These are phyloP conservation scores for Aegilops umbellulata DNA, from an alignment of 176 grass and related monocot genomes.

Conservation along the genomic window DNA sequence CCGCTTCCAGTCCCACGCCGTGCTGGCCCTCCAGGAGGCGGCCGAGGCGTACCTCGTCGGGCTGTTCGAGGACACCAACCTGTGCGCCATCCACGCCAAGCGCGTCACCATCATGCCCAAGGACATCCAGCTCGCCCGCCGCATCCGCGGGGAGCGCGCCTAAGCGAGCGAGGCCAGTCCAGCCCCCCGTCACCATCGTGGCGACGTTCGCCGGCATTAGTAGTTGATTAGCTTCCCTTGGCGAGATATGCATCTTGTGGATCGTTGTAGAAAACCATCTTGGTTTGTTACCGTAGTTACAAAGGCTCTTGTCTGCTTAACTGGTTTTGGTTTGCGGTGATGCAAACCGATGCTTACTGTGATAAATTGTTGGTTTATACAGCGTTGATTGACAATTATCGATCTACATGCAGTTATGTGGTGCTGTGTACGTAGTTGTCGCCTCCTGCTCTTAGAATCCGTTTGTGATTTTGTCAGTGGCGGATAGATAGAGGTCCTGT, in stretches of 20 bases:
- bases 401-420: too few relatives aligned
- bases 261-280: neutral
- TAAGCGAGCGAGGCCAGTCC: neutral
- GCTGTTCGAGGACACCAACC: slow-evolving; percentile 70
- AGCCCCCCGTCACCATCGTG: neutral
- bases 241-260: neutral
- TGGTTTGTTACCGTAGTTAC: neutral
- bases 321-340: neutral
- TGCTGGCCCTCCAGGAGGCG: slow-evolving; percentile 80
- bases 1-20: slow-evolving; percentile 76
- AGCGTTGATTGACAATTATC: neutral
- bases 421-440: too few relatives aligned
- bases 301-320: neutral
- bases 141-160: slow-evolving; percentile 53
- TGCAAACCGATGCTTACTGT: neutral
- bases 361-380: neutral
- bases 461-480: too few relatives aligned
- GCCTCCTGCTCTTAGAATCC: too few relatives aligned
- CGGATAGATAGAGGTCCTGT: too few relatives aligned
- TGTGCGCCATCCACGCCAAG: slow-evolving; percentile 83
- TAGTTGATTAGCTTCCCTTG: neutral
- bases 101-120: slow-evolving; percentile 81
- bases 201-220: neutral
- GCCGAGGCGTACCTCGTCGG: slow-evolving; percentile 92
- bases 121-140: slow-evolving; percentile 71